A percentile compares a stretch with the other conserved stretches of the same genome.
Conservation (phyloP, 495 filamentous ascomycete species). For the Rusavskia elegans region DNA sequence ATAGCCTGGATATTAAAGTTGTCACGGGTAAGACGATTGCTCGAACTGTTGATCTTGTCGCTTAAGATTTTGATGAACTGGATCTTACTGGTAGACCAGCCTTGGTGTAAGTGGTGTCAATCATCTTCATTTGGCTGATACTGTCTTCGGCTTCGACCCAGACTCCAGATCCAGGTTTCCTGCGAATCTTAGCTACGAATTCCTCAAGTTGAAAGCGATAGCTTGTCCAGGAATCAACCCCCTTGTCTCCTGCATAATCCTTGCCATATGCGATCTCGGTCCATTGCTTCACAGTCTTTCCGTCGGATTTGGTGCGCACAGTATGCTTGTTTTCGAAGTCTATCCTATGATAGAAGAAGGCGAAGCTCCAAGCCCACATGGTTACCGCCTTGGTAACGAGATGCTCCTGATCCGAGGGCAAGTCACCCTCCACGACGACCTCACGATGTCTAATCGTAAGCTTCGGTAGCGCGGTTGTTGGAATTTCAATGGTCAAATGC, state of each 20-base stretch:
- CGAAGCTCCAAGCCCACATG: constrained; percentile 24
- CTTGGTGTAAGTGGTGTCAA: constrained; percentile 36
- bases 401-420: constrained; percentile 15
- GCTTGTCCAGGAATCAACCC: constrained; percentile 31
- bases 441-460: constrained; percentile 14
- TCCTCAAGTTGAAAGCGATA: constrained; percentile 38
- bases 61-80: not conserved
- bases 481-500: constrained; percentile 6
- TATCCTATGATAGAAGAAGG: constrained; percentile 32
- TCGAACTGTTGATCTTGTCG: too few relatives aligned
- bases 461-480: constrained; percentile 17
- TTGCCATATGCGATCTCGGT: constrained; percentile 24
- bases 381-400: constrained; percentile 23
- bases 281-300: constrained; percentile 25
- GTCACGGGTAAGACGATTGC: too few relatives aligned
- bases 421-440: constrained; percentile 12
- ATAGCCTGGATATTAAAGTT: too few relatives aligned
- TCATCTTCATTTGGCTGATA: constrained; percentile 33
- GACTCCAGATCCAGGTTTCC: constrained; percentile 19
- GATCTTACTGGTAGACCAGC: constrained; percentile 28
- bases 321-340: constrained; percentile 28
- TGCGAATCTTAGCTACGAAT: constrained; percentile 38
- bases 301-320: constrained; percentile 16
- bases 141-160: constrained; percentile 38
- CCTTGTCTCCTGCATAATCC: constrained; percentile 17